Evolutionary conservation across 805 yeast genomes (phyloP), one percentile per base, ranked within the genome.

Genomic region (Monosporozyma solicola): DNA sequence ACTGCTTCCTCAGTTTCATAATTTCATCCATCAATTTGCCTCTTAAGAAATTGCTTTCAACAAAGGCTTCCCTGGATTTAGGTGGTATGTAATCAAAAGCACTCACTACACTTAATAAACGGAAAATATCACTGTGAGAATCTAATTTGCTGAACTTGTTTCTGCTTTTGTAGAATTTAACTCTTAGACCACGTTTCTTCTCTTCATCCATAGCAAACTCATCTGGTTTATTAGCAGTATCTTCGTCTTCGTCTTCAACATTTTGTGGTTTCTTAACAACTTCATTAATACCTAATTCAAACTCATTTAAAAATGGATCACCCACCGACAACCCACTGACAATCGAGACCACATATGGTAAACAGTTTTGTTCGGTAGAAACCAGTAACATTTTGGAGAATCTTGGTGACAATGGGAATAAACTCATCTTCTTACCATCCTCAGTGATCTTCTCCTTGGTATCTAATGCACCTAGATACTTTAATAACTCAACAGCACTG

Each of bases 271-370:
- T 51, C 15, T 33, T 47, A 7, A 25, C 20, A 29, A 27, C 31
- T 25, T 54, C 58, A 44, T 59, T 64, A 29, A 85, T 72, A 0
- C 94, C 92, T 10, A 87, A 65, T 62, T 87, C 97, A 57, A 78
- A 79, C 64, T 86, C 95, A 43, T 75, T 76, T 35, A 87, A 69
- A 60, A 89, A 90, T 15, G 96, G 96, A 62, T 91, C 95, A 5
- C 97, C 97, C 46, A 94, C 97, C 0, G 97, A 84, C 33, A 94
- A 71, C 0, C 90, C 96, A 33, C 97, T 85, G 1, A 94, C 97
- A 51, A 94, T 77, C 0, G 97, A 94, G 47, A 94, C 81, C n/a
- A 94, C 77, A 63, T 87, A 92, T 0, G 95, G 89, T 53, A 94
- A 72, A 68, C 97, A 91, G 6, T 79, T 84, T 46, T 79, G 81